Percentiles rank a stretch among this genome's conserved stretches.
These are phyloP conservation scores for Mallotus repandus DNA, from an alignment of 441 rosid genomes.

Conservation along the genomic window DNA sequence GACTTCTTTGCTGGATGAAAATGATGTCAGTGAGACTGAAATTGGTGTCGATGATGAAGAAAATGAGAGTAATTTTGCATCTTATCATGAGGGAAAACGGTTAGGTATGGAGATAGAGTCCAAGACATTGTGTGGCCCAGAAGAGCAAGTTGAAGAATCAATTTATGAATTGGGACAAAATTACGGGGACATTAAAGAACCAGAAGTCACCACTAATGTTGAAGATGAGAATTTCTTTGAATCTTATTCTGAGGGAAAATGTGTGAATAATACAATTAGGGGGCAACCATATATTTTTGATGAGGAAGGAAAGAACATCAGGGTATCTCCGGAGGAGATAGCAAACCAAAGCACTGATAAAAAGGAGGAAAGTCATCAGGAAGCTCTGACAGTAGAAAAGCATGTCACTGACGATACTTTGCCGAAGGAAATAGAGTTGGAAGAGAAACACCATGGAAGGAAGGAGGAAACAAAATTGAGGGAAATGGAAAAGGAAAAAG, in stretches of 20 bases:
- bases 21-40: conserved; percentile 27
- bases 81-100: conserved; percentile 31
- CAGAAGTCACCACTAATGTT: conserved; percentile 28
- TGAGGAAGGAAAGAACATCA: conserved; percentile 25
- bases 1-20: conserved; percentile 41
- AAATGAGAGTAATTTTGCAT: conserved; percentile 18
- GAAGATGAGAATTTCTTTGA: conserved; percentile 33
- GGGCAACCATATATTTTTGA: conserved; percentile 26
- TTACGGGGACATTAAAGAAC: conserved; percentile 21
- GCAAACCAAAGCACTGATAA: conserved; percentile 37
- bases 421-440: conserved; percentile 43
- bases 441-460: conserved; percentile 36
- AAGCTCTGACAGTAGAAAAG: conserved; percentile 43
- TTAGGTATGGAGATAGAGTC: conserved; percentile 25
- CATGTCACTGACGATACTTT: conserved; percentile 39
- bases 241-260: conserved; percentile 29
- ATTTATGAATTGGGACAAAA: conserved; percentile 13
- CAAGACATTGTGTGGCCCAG: conserved; percentile 3
- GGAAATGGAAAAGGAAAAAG: conserved; percentile 52
- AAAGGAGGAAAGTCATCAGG: conserved; percentile 33
- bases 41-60: conserved; percentile 15
- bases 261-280: conserved; percentile 6
- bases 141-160: conserved; percentile 15
- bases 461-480: conserved; percentile 50
- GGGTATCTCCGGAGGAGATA: conserved; percentile 29